phyloP scores from a whole-genome alignment of 228 moss, liverwort and hornwort species.

The Sphagnum magellanicum region DNA sequence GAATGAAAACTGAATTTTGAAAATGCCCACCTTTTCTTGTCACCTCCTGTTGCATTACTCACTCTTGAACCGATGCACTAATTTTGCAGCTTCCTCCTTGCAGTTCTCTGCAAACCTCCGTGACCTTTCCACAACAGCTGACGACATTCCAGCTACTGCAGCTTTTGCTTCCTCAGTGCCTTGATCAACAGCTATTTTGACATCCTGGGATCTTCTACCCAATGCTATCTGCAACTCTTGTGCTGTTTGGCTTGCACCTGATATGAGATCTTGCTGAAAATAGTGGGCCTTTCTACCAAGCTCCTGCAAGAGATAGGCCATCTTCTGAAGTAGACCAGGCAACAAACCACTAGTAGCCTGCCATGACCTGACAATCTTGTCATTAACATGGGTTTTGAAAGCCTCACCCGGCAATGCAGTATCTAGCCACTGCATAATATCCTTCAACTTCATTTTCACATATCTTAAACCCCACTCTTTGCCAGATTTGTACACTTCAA shows the following conservation, averaged over 20 bases:
- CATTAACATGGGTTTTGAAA: slow-evolving; percentile 41
- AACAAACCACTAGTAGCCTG: slow-evolving; percentile 36
- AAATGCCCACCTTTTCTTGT: too few relatives aligned
- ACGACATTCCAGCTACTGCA: slow-evolving; percentile 41
- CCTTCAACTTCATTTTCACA: slow-evolving; percentile 31
- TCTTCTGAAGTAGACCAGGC: slow-evolving; percentile 22
- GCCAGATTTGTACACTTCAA: slow-evolving; percentile 7
- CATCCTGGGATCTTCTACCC: slow-evolving; percentile 15
- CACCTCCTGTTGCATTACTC: slow-evolving; percentile 12
- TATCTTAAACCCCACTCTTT: slow-evolving; percentile 74
- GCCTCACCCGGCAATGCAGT: too few relatives aligned
- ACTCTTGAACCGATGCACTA: slow-evolving; percentile 69
- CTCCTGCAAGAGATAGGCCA: slow-evolving; percentile 35
- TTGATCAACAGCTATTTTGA: slow-evolving; percentile 31
- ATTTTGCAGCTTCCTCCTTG: slow-evolving; percentile 63
- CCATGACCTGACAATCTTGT: slow-evolving; percentile 40
- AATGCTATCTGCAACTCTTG: slow-evolving; percentile 1
- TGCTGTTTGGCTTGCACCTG: not conserved
- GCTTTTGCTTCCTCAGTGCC: slow-evolving; percentile 37
- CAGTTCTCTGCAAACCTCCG: slow-evolving; percentile 74
- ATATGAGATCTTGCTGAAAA: slow-evolving; percentile 30
- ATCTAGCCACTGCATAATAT: not conserved
- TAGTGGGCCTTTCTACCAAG: slow-evolving; percentile 39
- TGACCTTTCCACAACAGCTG: slow-evolving; percentile 51
- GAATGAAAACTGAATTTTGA: too few relatives aligned